These are phyloP conservation scores for Camellia sinensis DNA, from an alignment of 148 eudicot species.

Conservation along the genomic window DNA sequence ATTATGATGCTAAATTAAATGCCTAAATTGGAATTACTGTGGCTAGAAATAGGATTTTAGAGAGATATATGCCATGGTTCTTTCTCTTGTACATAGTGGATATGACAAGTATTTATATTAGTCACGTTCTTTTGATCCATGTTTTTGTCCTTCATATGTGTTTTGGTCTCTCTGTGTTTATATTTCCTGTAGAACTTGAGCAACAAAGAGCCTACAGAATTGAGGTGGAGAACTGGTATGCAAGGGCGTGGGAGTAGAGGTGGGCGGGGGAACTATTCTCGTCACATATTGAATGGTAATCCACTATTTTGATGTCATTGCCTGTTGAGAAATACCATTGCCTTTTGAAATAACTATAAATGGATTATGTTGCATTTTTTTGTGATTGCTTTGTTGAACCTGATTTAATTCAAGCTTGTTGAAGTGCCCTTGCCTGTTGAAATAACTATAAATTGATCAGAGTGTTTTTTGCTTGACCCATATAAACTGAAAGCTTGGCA, in stretches of 20 bases:
- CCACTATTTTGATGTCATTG: neutral
- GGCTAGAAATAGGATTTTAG: neutral
- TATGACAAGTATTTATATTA: neutral
- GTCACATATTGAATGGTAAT: slow-evolving; percentile 38
- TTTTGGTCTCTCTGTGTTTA: neutral
- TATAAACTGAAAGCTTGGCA: neutral
- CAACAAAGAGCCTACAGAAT: slow-evolving; percentile 41
- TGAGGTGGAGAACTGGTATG: slow-evolving; percentile 45
- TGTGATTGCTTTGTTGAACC: slow-evolving; percentile 1
- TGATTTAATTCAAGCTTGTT: neutral
- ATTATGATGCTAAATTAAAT: neutral
- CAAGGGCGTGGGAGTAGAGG: slow-evolving; percentile 52
- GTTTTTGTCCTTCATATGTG: neutral
- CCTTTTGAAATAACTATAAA: neutral
- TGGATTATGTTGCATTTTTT: neutral
- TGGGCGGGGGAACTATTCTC: slow-evolving; percentile 51
- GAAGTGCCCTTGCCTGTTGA: too few species aligned
- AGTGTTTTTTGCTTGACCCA: neutral
- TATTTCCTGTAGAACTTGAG: slow-evolving; percentile 29
- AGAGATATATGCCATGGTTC: neutral
- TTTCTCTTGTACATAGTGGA: neutral
- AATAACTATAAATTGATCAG: too few species aligned
- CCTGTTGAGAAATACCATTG: neutral
- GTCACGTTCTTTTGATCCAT: too few species aligned
- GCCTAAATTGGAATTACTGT: neutral